Evolutionary conservation across 768 basidiomycete species (phyloP), one percentile per base, ranked within the genome.

Genomic region (Agaricus blazei): DNA sequence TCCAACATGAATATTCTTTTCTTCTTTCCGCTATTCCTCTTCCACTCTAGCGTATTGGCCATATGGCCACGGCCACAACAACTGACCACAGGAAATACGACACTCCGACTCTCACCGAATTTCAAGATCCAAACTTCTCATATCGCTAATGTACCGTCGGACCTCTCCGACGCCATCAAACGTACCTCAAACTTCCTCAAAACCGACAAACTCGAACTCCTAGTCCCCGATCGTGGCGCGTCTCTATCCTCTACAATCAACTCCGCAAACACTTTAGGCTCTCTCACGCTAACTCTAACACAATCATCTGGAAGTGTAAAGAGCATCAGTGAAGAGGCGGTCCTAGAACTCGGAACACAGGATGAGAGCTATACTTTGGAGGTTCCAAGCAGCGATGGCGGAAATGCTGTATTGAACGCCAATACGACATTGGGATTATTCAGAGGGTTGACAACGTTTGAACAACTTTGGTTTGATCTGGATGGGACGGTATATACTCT

Each of bases 401-500:
- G 76, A 0, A 66, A 65, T 24, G 87, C 84, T 14, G 73, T 68
- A 1, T 67, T 93, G 53, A 68, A 62, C 0, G 85, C 88, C 11
- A 85, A 80, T 60, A 82, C 84, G 42, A 81, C 84, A 0, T 68
- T 90, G 48, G 89, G 89, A 0, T 65, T 90, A 48, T 79, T 85
- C 63, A 72, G 89, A 56, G 90, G 89, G 9, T 65, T 91, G 61
- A 84, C 87, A 3, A 91, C 88, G 3, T 91, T 93, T 65, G 70
- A 71, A 23, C 85, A 87, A 63, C 64, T 90, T 27, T 87, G 86
- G 78, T 90, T 87, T 64, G 70, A 78, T 52, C 67, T 71, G 58
- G 64, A 73, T 26, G 77, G 74, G n/a, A 70, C 69, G 26, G 75
- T 73, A 0, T 89, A 87, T 64, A 79, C 80, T 2, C 63, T 80